Evolutionary conservation across 164 flowering plant species (phyloP), one percentile per base, ranked within the genome.

Genomic region (Euptelea pleiosperma): DNA sequence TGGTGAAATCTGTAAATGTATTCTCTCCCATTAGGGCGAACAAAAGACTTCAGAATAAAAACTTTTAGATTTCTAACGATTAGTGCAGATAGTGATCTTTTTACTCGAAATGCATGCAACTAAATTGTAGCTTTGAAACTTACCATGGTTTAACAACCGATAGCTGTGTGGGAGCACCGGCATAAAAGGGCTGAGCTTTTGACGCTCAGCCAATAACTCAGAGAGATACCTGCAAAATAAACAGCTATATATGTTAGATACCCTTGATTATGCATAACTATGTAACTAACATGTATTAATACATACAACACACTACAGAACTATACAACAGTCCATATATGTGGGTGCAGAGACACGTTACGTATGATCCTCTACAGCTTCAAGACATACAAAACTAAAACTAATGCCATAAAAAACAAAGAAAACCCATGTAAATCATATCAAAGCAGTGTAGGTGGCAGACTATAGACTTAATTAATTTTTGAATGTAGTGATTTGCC

Each of bases 131-230:
- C n/a, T 47, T n/a, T 24, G 45, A 78, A 55, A 57, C 89, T 73
- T 47, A 93, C 99, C 99, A 70, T 90, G 94, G 68, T 76, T 90
- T 75, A 93, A 67, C 77, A 93, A 73, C 22, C 96, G 80, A 51
- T 67, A 83, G 60, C 86, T 36, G 67, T 78, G 57, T 0, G 92
- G 91, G 26, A 93, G 89, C 58, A 93, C 86, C 5, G 90, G 80
- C 81, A 76, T 42, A 72, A 93, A 93, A 12, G 96, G 99, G 70
- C 66, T 67, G 1, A 93, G 68, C 62, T 93, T 93, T 52, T 81
- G 74, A 10, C 94, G 95, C 72, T 93, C 99, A 1, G 81, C 84
- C 42, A 90, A 67, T 55, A 93, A 70, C 69, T 90, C 99, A 1
- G 85, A 63, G 3, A 93, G 83, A 74, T 90, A 93, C 66, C 99